These are phyloP conservation scores for Phytopythium boreale DNA, from an alignment of 352 stramenopile species.

Conservation along the genomic window DNA sequence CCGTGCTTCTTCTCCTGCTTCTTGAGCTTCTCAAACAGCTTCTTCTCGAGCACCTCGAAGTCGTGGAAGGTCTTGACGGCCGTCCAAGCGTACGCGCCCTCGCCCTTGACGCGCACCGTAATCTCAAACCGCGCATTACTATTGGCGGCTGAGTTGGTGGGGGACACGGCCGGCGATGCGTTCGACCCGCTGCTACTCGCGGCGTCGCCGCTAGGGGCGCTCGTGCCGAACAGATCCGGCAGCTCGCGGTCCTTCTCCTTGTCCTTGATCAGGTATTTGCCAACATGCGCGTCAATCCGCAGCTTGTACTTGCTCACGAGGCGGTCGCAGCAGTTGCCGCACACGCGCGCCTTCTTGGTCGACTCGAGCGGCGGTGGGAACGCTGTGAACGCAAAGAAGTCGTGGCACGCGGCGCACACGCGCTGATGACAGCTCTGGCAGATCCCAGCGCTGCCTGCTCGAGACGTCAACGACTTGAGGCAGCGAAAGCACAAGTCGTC, in stretches of 20 bases:
- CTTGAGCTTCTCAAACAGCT: conserved; percentile 57
- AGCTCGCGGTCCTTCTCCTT: conserved; percentile 30
- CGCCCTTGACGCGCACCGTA: conserved; percentile 53
- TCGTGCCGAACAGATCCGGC: conserved; percentile 18
- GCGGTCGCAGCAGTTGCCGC: conserved; percentile 61
- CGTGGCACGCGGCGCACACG: conserved; percentile 50
- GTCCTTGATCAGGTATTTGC: conserved; percentile 67
- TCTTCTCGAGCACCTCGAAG: conserved; percentile 69
- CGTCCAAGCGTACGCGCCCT: conserved; percentile 59
- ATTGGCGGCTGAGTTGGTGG: conserved; percentile 4
- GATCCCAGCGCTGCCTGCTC: conserved; percentile 16
- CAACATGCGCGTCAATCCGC: conserved; percentile 57
- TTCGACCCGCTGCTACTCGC: conserved; percentile 8
- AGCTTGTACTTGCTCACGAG: conserved; percentile 67
- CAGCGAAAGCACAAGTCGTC: conserved; percentile 68
- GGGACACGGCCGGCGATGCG: background rate
- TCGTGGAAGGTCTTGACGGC: conserved; percentile 67
- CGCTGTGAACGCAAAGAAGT: conserved; percentile 65
- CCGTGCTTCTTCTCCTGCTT: conserved; percentile 73
- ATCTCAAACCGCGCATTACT: conserved; percentile 47
- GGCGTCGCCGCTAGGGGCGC: conserved; percentile 1
- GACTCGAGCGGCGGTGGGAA: conserved; percentile 64
- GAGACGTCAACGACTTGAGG: conserved; percentile 26
- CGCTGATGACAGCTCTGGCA: conserved; percentile 68
- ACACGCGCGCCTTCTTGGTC: conserved; percentile 62